Evolutionary conservation across 1,284 basidiomycete genomes (phyloP), one percentile per base, ranked within the genome.

Genomic region (Uromyces viciae-fabae): DNA sequence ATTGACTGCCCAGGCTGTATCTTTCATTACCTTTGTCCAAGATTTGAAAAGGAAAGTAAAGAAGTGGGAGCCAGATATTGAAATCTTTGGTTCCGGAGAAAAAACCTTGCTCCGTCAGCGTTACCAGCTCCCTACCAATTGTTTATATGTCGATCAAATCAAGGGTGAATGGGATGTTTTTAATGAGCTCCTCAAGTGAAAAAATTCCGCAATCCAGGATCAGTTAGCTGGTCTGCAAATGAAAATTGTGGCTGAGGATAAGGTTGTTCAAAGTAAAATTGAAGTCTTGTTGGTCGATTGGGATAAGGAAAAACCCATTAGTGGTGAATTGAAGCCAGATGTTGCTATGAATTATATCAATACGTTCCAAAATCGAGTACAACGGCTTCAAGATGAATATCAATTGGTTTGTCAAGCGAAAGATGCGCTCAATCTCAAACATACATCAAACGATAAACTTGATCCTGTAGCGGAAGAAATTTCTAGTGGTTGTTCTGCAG

Each of bases 21-120:
- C 94, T 0, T 98, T 99, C 87, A 98, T 99, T 87, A 99, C 97
- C 31, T 98, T 98, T 85, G 95, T 99, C 0, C 96, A 99, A 87
- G 95, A 98, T 88, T 90, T 99, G 84, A 98, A 98, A 88, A 92
- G 93, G 85, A 97, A 95, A 88, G 93, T 94, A 81, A 93, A 94
- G 87, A 90, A 91, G 90, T 99, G 97, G 97, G 92, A 91, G 22
- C 94, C 95, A n/a, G 93, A 96, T 90, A 94, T 99, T 85, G 94
- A 95, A 82, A 90, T 95, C 66, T 98, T 96, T 85, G 92, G 91
- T 49, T 91, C 91, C 82, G 95, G 95, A 76, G 95, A 99, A 88
- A 96, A 97, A 90, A 96, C 94, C 1, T 89, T 99, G 81, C 95
- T 98, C 86, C 90, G 95, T 75, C 98, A 98, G 86, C 89, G 97